Evolutionary conservation across 2,329 filamentous ascomycete genomes (phyloP), one percentile per base, ranked within the genome.

Genomic region (Cladosporium velox): DNA sequence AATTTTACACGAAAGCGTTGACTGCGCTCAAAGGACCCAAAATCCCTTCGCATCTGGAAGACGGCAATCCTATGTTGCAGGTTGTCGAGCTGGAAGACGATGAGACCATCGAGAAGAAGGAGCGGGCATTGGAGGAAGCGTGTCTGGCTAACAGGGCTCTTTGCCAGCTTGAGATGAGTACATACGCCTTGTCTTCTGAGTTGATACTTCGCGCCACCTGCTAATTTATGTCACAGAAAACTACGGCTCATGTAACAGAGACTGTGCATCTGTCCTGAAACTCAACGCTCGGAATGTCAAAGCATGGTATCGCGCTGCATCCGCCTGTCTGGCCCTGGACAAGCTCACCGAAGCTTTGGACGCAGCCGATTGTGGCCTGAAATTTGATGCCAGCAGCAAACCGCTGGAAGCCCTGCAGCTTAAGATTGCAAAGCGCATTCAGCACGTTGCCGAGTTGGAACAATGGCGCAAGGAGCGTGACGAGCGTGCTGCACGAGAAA

Each of bases 1-100:
- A 97, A 77, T 97, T 93, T 77, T 99, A 99, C 77, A 87, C 86
- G 34, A 95, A 96, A 80, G 93, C 90, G n/a, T 84, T 97, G 62
- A 82, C 87, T 12, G 86, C 96, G 7, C 79, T 97, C 83, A 85
- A 12, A 81, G 81, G 6, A 89, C 91, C 75, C 78, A 80, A 65
- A 75, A 79, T 65, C 65, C 77, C 64, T 14, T 64, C 67, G 8
- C 66, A 69, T 44, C 47, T 64, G 24, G 67, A 83, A 78, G 77
- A 79, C 51, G 78, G 80, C 76, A 82, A 76, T 75, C 65, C 72
- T 74, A 82, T 76, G 75, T 81, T 78, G 49, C 77, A 80, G 69
- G 82, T 86, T 28, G 76, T 81, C 59, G 82, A 85, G 51, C 79
- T 85, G 66, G 84, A 87, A 71, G 85, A 87, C 71, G 80, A 84